These are phyloP conservation scores for Pichia eremophila DNA, from an alignment of 805 yeast species.

Conservation along the genomic window DNA sequence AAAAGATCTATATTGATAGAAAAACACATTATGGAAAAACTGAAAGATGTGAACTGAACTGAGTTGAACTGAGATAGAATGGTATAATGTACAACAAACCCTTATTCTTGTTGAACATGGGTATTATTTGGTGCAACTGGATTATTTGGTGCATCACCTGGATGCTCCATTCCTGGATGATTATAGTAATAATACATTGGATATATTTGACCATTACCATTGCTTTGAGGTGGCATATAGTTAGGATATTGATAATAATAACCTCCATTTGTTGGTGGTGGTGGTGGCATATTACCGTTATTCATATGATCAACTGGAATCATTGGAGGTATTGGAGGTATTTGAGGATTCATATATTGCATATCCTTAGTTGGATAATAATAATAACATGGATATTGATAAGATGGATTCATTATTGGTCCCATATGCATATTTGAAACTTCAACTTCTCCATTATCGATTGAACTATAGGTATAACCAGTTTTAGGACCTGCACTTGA, in stretches of 20 bases:
- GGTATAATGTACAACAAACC: not conserved
- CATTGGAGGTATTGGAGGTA: slow-evolving; percentile 1
- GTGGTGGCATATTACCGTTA: slow-evolving; percentile 8
- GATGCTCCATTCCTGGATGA: slow-evolving; percentile 10
- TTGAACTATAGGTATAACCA: slow-evolving; percentile 21
- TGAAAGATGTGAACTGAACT: too few relatives aligned
- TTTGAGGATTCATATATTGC: slow-evolving; percentile 8
- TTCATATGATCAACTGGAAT: not conserved
- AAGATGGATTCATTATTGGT: not conserved
- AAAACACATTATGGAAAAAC: too few relatives aligned
- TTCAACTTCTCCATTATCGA: slow-evolving; percentile 18
- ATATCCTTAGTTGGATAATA: slow-evolving; percentile 22
- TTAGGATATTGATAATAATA: slow-evolving; percentile 24
- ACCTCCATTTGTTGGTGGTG: slow-evolving; percentile 16
- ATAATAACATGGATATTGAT: slow-evolving; percentile 22
- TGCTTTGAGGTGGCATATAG: slow-evolving; percentile 12
- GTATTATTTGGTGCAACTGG: not conserved
- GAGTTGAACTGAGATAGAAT: too few relatives aligned
- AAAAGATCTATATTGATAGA: too few relatives aligned
- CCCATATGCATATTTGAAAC: not conserved
- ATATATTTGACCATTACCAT: slow-evolving; percentile 14
- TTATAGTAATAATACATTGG: slow-evolving; percentile 26
- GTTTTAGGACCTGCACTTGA: slow-evolving; percentile 24
- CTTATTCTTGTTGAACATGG: not conserved
- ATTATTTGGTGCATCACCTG: not conserved